A percentile compares a stretch with the other conserved stretches of the same genome.
Evolutionary conservation across 208 protist species (phyloP).

Genomic region (Leptomonas pyrrhocoris): DNA sequence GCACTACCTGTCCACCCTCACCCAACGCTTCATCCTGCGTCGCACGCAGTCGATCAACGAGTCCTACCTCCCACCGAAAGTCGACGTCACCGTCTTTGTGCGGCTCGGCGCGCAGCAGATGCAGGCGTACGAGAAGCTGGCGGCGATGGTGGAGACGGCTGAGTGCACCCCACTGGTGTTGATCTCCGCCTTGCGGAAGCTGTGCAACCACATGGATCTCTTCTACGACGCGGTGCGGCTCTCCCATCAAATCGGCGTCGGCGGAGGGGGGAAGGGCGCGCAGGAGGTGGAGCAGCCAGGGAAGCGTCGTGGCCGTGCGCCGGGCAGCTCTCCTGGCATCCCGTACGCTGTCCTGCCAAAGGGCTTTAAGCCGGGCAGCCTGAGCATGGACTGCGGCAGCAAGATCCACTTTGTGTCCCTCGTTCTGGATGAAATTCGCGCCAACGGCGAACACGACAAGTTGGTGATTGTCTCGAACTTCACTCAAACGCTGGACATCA

Average conservation of each 20-base stretch:
- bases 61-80: slow-evolving; percentile 83
- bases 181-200: slow-evolving; percentile 86
- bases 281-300: slow-evolving; percentile 15
- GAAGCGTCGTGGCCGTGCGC: slow-evolving; percentile 6
- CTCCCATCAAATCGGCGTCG: slow-evolving; percentile 40
- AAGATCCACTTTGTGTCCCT: slow-evolving; percentile 87
- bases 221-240: slow-evolving; percentile 76
- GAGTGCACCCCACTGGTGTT: slow-evolving; percentile 81
- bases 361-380: slow-evolving; percentile 57
- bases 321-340: slow-evolving; percentile 38
- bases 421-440: slow-evolving; percentile 72
- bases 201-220: slow-evolving; percentile 95
- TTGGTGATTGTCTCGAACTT: slow-evolving; percentile 89
- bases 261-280: neutral
- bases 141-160: slow-evolving; percentile 52
- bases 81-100: slow-evolving; percentile 88
- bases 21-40: slow-evolving; percentile 83
- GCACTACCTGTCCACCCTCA: slow-evolving; percentile 81
- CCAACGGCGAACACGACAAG: slow-evolving; percentile 78
- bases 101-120: slow-evolving; percentile 67
- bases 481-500: slow-evolving; percentile 83
- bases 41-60: slow-evolving; percentile 86
- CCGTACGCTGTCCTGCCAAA: slow-evolving; percentile 70
- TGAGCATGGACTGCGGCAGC: slow-evolving; percentile 59
- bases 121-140: slow-evolving; percentile 69